Evolutionary conservation across 1,284 basidiomycete genomes (phyloP).

Genomic region (Austroboletus olivaceoglutinosus): DNA sequence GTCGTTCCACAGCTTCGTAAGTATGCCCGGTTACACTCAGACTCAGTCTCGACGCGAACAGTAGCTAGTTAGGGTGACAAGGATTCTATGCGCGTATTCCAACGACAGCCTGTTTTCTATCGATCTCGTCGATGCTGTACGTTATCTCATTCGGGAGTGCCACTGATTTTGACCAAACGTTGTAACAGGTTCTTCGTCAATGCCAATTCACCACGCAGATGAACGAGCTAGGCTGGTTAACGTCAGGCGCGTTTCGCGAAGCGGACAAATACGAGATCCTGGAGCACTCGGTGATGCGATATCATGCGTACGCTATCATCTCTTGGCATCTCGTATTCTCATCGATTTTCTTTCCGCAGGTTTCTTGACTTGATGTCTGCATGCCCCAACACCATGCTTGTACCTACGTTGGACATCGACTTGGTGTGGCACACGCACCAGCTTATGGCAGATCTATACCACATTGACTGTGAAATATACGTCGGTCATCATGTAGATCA

Average conservation of each 20-base stretch:
- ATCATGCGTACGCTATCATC: constrained; percentile 37
- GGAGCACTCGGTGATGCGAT: constrained; percentile 36
- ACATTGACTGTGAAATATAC: constrained; percentile 32
- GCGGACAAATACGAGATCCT: constrained; percentile 27
- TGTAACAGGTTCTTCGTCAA: constrained; percentile 41
- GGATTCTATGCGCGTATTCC: constrained; percentile 34
- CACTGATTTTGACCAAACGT: background rate
- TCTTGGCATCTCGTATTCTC: background rate
- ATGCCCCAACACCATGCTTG: constrained; percentile 16
- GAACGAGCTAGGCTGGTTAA: constrained; percentile 32
- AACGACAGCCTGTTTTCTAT: constrained; percentile 40
- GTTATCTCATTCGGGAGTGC: constrained; percentile 3
- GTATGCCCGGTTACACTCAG: constrained; percentile 4
- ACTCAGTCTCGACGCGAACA: background rate
- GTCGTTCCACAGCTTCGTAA: constrained; percentile 36
- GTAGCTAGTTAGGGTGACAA: constrained; percentile 14
- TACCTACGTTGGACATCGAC: constrained; percentile 43
- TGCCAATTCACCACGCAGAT: constrained; percentile 41
- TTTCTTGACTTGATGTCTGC: constrained; percentile 27
- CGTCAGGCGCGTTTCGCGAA: constrained; percentile 17
- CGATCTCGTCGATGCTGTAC: constrained; percentile 39
- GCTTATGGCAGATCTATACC: constrained; percentile 35
- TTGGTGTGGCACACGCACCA: constrained; percentile 52
- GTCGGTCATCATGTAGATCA: constrained; percentile 36
- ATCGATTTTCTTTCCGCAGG: constrained; percentile 8